Conservation (phyloP, 1,139 yeast species). For the Taphrina betulina region DNA sequence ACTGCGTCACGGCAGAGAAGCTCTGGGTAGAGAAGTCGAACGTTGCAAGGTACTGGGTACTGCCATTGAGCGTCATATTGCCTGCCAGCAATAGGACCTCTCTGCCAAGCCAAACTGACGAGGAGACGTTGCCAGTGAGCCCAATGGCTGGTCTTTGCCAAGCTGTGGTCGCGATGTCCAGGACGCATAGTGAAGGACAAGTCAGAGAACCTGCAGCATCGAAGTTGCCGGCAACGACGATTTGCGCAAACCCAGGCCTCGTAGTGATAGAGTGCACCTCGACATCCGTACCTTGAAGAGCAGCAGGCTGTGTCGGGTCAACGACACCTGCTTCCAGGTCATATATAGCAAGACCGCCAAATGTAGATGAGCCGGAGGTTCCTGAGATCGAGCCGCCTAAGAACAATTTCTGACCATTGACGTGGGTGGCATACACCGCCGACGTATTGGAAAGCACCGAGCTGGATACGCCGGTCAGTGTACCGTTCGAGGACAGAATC, state of each 20-base stretch:
- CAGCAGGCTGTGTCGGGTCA: constrained; percentile 52
- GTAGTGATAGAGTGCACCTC: constrained; percentile 56
- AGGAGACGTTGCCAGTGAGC: constrained; percentile 56
- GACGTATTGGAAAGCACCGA: constrained; percentile 20
- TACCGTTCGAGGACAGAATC: constrained; percentile 9
- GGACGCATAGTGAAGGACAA: constrained; percentile 68
- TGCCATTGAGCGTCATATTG: constrained; percentile 50
- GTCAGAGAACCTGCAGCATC: constrained; percentile 57
- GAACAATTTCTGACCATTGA: constrained; percentile 43
- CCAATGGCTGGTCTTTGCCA: constrained; percentile 56
- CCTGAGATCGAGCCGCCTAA: constrained; percentile 57
- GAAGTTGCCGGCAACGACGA: constrained; percentile 79
- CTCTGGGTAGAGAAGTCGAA: constrained; percentile 53
- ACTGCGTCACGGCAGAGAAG: constrained; percentile 39
- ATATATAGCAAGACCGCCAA: constrained; percentile 54
- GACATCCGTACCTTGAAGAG: constrained; percentile 44
- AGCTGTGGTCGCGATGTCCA: constrained; percentile 55
- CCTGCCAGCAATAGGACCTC: constrained; percentile 64
- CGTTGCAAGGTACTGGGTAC: constrained; percentile 50
- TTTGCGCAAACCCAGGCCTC: constrained; percentile 52
- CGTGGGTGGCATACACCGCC: constrained; percentile 16
- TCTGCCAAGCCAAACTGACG: constrained; percentile 55
- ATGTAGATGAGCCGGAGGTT: constrained; percentile 40
- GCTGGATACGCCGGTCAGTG: constrained; percentile 15
- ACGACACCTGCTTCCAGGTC: constrained; percentile 50